Base-by-base conservation (phyloP, 2,329 filamentous ascomycete species). In the Cytospora piceicola region DNA sequence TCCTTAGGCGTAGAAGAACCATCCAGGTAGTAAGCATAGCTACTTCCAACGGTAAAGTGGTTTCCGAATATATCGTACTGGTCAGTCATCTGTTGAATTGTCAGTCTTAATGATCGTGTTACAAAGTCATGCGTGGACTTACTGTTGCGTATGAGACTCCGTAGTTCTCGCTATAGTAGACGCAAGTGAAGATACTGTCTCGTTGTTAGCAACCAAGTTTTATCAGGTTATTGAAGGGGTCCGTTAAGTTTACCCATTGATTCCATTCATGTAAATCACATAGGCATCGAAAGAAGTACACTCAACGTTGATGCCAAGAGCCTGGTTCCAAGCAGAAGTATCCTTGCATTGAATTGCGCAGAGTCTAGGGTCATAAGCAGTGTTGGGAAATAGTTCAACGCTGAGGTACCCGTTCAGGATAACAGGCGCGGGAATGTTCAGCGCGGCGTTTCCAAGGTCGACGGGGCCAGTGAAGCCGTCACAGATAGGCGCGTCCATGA, bases 351-450 rank as follows among this genome's bases (percentile, higher is more conserved):
- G 69, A 0, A 69, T 70, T 1, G 72, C 74, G 57, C 75, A 77
- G 9, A 74, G 71, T 20, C 61, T 67, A 12, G 72, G 69, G 52
- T 73, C 70, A 53, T 72, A 77, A 54, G 62, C 69, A 8, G 69
- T 68, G 39, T 67, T 70, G 24, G 68, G 71, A 69, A 77, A 76
- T 32, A 73, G 71, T 69, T 73, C 72, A 32, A 70, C 61, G 15
- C 73, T 70, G 62, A 77, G 73, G 63, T 72, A 76, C 20, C 72
- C 76, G 34, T 73, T 67, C 9, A 71, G 68, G 5, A 66, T 64
- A 55, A 72, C 72, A 52, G 70, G 69, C 14, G 67, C 60, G 3
- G 74, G 72, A 0, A 71, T 74, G 49, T 75, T 71, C 67, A 76
- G 74, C 22, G 73, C 65, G 8, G 64, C 66, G 36, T 74, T 70